Percentiles rank a stretch among this genome's conserved stretches.
Conservation (phyloP, 164 flowering plant species). For the Liquidambar formosana region DNA sequence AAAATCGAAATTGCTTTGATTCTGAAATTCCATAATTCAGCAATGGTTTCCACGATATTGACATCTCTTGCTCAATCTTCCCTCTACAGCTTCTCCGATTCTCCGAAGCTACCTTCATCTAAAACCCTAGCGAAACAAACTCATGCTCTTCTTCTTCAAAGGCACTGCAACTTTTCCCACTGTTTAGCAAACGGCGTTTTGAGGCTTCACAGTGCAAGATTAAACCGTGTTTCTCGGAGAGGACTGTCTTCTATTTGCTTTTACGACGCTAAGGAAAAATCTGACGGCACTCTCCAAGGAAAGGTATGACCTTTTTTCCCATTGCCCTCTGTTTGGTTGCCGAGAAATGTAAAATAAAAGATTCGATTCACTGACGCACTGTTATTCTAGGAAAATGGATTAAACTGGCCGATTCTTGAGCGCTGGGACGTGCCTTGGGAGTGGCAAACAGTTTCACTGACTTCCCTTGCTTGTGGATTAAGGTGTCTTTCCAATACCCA, state of each 20-base stretch:
- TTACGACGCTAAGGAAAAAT: slow-evolving; percentile 27
- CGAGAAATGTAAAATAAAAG: neutral
- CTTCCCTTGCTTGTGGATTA: slow-evolving; percentile 79
- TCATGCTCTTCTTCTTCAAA: slow-evolving; percentile 9
- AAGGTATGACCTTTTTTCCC: slow-evolving; percentile 22
- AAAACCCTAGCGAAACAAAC: slow-evolving; percentile 12
- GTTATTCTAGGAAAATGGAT: slow-evolving; percentile 37
- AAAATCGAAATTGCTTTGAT: too few relatives aligned
- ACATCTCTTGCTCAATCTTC: slow-evolving; percentile 28
- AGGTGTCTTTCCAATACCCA: slow-evolving; percentile 41
- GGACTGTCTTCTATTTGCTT: slow-evolving; percentile 24
- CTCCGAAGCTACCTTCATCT: slow-evolving; percentile 10
- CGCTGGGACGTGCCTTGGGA: slow-evolving; percentile 96
- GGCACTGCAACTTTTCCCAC: neutral
- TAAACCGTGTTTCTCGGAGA: slow-evolving; percentile 10
- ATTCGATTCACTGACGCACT: neutral
- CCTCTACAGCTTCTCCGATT: slow-evolving; percentile 16
- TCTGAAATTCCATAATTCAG: neutral
- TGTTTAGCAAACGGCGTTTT: slow-evolving; percentile 9
- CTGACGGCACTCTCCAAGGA: slow-evolving; percentile 15
- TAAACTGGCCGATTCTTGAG: slow-evolving; percentile 59
- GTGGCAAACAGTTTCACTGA: slow-evolving; percentile 76
- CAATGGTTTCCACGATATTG: slow-evolving; percentile 23
- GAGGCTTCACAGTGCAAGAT: neutral
- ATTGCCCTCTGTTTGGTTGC: neutral